phyloP scores from a whole-genome alignment of 148 eudicot species.

The Euryodendron excelsum region DNA sequence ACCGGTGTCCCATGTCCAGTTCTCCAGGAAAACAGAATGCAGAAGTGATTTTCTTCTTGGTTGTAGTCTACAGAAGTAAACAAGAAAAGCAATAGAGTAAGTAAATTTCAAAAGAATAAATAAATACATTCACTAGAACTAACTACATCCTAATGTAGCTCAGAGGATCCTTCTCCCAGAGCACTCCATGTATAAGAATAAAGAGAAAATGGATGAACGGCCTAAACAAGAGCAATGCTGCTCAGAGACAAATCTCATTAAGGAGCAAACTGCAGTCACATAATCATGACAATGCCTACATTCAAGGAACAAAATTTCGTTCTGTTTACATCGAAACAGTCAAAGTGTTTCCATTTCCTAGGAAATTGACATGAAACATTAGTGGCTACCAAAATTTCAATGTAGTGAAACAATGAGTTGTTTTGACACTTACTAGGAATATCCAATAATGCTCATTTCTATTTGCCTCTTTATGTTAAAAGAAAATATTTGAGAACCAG shows the following conservation, averaged over 20 bases:
- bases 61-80: slow-evolving; percentile 60
- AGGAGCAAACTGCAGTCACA: background rate
- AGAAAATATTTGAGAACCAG: too few species aligned
- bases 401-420: too few species aligned
- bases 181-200: background rate
- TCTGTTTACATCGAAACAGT: too few species aligned
- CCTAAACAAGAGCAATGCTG: background rate
- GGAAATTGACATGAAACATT: too few species aligned
- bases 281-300: background rate
- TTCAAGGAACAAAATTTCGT: too few species aligned
- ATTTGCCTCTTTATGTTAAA: too few species aligned
- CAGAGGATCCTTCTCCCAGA: background rate
- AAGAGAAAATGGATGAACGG: background rate
- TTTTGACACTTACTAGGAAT: too few species aligned
- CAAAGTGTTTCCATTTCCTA: too few species aligned
- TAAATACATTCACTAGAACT: background rate
- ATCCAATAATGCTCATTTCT: too few species aligned
- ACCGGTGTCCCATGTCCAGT: slow-evolving; percentile 74
- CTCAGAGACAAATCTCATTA: background rate
- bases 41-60: slow-evolving; percentile 92
- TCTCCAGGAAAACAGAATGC: slow-evolving; percentile 78
- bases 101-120: background rate
- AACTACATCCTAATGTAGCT: background rate
- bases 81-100: slow-evolving; percentile 5
- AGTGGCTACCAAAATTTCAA: too few species aligned